Evolutionary conservation across 192 early-diverging fungal genomes (phyloP), one percentile per base, ranked within the genome.

Genomic region (Coemansia brasiliensis): DNA sequence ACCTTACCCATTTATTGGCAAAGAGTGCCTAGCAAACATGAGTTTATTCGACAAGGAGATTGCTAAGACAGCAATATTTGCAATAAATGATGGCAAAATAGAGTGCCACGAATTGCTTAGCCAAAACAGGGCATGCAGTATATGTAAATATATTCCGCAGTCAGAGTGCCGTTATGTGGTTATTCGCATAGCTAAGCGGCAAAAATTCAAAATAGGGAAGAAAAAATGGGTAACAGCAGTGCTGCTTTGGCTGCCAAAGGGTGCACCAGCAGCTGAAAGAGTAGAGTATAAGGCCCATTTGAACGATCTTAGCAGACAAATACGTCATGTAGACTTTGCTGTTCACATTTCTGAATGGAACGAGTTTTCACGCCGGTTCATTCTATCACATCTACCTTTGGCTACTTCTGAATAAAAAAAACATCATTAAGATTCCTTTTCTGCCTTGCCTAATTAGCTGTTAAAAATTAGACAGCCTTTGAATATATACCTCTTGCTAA

Each of bases 311-410:
- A 54, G 26, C 21, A 41, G 16, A 1, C 64, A 67, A 45, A n/a
- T 74, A 1, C 43, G 63, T 0, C 42, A 42, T 16, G 45, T 51
- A 6, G 55, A 74, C 45, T 63, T 35, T 17, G 54, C 48, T 25
- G 54, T 74, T 12, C 51, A 59, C 24, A 54, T 74, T 7, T 40
- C 41, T n/a, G 37, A 74, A 0, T 52, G 59, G 71, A 41, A 42
- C 20, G 55, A 57, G 37, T 63, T 67, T 55, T 57, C 25, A 22
- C 38, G 24, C 8, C 25, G 45, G 18, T 25, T 5, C 2, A 48
- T 48, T 25, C 15, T 48, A 25, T 20, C 45, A 9, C 18, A 24
- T 2, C 12, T 48, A 12, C 25, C 45, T 13, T 29, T 29, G 27
- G 27, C 27, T 29, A 6, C 27, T 6, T 29, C 27, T 4, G 27